Conservation (phyloP, 306 rosid species). For the Pterocarpus santalinus region DNA sequence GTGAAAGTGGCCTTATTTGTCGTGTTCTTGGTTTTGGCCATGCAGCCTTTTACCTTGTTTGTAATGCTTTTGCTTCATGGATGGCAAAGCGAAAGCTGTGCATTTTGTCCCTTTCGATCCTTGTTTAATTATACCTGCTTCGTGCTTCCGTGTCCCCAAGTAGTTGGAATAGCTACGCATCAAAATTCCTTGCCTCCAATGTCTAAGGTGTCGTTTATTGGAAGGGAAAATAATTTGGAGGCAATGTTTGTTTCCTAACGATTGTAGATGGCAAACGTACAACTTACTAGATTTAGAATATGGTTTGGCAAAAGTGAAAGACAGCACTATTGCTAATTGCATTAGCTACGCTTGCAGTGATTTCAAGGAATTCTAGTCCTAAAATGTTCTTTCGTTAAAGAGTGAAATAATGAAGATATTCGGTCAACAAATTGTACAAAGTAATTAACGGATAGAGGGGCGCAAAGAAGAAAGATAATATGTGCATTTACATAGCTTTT, state of each 20-base stretch:
- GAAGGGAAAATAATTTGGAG: neutral
- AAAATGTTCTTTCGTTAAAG: too few species aligned
- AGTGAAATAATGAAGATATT: too few species aligned
- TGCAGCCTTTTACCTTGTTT: conserved; percentile 34
- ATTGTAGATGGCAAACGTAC: neutral
- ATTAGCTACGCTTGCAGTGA: too few species aligned
- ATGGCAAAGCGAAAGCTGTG: conserved; percentile 44
- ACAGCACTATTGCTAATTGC: neutral
- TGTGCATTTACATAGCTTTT: too few species aligned
- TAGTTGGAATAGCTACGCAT: conserved; percentile 31
- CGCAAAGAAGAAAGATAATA: too few species aligned
- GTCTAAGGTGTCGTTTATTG: conserved; percentile 1
- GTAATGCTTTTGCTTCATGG: conserved; percentile 28
- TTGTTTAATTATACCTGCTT: conserved; percentile 29
- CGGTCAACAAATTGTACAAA: too few species aligned
- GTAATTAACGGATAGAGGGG: too few species aligned
- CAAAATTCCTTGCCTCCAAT: neutral
- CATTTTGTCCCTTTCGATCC: conserved; percentile 45
- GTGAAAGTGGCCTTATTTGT: conserved; percentile 43
- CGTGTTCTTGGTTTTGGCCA: conserved; percentile 40
- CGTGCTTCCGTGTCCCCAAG: conserved; percentile 27
- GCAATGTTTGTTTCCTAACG: neutral
- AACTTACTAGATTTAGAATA: neutral
- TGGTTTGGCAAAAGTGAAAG: neutral
- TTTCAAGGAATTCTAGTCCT: too few species aligned